Percentiles rank a stretch among this genome's conserved stretches.
These are phyloP conservation scores for Krasilnikovozyma curviuscula DNA, from an alignment of 768 basidiomycete genomes.

Conservation along the genomic window DNA sequence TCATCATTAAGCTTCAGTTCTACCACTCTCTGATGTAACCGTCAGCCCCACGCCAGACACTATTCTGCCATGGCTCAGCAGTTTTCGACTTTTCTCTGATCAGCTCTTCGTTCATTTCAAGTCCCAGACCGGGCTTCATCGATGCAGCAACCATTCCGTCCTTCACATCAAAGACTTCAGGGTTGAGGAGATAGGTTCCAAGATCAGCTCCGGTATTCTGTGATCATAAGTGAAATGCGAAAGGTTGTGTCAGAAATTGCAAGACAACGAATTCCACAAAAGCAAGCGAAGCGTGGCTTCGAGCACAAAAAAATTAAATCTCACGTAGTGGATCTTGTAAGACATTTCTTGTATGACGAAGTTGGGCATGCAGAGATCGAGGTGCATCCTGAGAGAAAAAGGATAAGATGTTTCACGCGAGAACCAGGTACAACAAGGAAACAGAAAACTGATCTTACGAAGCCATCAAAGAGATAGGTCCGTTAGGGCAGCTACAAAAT, in stretches of 20 bases:
- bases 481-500: no score
- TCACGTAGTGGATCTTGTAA: slow-evolving; percentile 5
- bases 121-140: slow-evolving; percentile 22
- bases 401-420: no score
- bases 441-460: no score
- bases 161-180: slow-evolving; percentile 24
- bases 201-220: slow-evolving; percentile 24
- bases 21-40: slow-evolving; percentile 24
- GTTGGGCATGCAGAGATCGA: no score
- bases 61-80: slow-evolving; percentile 23
- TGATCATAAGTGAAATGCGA: slow-evolving; percentile 21
- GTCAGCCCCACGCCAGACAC: slow-evolving; percentile 23
- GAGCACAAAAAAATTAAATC: no score
- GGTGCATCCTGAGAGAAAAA: no score
- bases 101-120: slow-evolving; percentile 24
- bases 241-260: no score
- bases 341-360: slow-evolving; percentile 13
- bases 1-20: no score
- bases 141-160: slow-evolving; percentile 19
- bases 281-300: no score
- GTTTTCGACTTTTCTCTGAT: slow-evolving; percentile 18
- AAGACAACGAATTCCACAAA: no score
- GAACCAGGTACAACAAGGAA: no score
- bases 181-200: slow-evolving; percentile 22
- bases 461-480: no score